These are phyloP conservation scores for Linum tenue DNA, from an alignment of 345 rosid species.

Conservation along the genomic window DNA sequence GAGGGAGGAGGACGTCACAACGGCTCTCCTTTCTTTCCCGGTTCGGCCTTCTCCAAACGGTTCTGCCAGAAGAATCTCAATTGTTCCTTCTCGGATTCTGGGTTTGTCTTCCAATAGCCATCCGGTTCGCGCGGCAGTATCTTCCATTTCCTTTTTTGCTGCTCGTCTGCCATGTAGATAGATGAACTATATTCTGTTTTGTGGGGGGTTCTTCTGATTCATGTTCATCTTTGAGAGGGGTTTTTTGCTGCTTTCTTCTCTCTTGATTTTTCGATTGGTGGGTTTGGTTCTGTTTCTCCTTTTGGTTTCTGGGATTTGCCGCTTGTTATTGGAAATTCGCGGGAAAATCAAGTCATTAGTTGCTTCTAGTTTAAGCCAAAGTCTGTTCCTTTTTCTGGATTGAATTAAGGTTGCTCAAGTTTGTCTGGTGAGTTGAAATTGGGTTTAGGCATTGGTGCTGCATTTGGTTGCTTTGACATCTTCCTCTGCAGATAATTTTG, in stretches of 20 bases:
- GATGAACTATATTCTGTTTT: too few relatives aligned
- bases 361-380: too few relatives aligned
- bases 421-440: too few relatives aligned
- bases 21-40: background rate
- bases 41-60: background rate
- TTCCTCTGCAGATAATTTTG: too few relatives aligned
- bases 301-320: background rate
- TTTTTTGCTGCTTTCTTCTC: too few relatives aligned
- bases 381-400: too few relatives aligned
- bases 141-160: too few relatives aligned
- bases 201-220: too few relatives aligned
- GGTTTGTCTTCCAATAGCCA: background rate
- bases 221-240: too few relatives aligned
- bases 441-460: too few relatives aligned
- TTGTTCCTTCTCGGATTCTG: slow-evolving; percentile 1
- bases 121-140: background rate
- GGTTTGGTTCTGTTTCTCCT: background rate
- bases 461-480: too few relatives aligned
- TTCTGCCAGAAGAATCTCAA: background rate
- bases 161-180: too few relatives aligned
- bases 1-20: background rate
- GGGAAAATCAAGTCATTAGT: background rate
- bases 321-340: background rate
- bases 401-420: background rate
- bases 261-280: background rate